Evolutionary conservation across 2,329 filamentous ascomycete species (phyloP).

Genomic region (Parastagonospora nodorum): DNA sequence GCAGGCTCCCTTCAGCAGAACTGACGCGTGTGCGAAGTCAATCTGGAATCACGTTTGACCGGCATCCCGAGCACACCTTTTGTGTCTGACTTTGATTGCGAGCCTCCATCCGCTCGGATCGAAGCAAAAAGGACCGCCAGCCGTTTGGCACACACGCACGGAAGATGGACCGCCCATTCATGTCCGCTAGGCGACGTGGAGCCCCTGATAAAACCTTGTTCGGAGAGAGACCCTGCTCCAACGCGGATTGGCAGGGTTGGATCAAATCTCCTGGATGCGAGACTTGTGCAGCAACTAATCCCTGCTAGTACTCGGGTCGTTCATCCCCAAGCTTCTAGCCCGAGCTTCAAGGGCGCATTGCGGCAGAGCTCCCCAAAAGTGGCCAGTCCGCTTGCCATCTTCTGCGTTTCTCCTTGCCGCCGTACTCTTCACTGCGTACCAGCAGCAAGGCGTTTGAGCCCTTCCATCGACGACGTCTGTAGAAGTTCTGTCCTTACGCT

Average conservation of each 20-base stretch:
- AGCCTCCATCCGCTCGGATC: constrained; percentile 7
- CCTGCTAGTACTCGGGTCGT: constrained; percentile 38
- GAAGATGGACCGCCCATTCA: constrained; percentile 8
- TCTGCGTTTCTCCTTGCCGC: constrained; percentile 39
- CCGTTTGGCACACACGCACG: constrained; percentile 16
- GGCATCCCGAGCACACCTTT: constrained; percentile 3
- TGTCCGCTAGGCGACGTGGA: constrained; percentile 16
- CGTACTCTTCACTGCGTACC: constrained; percentile 41
- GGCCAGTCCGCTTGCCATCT: constrained; percentile 27
- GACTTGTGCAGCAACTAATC: constrained; percentile 37
- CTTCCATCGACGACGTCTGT: constrained; percentile 28
- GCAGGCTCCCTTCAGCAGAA: not conserved
- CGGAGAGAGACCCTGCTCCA: constrained; percentile 27
- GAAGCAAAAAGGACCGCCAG: constrained; percentile 4
- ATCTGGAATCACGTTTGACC: constrained; percentile 5
- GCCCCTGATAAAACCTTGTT: constrained; percentile 37
- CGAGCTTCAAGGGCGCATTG: constrained; percentile 30
- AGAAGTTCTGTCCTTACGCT: constrained; percentile 29
- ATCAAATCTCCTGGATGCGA: constrained; percentile 43
- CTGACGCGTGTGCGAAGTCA: not conserved
- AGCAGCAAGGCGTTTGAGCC: constrained; percentile 45
- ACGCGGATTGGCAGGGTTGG: constrained; percentile 36
- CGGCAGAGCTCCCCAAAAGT: constrained; percentile 43
- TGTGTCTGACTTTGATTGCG: constrained; percentile 11
- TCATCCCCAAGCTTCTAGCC: constrained; percentile 39